Percentiles rank a stretch among this genome's conserved stretches.
phyloP scores from a whole-genome alignment of 148 eudicot genomes.

The Rhododendron williamsianum region DNA sequence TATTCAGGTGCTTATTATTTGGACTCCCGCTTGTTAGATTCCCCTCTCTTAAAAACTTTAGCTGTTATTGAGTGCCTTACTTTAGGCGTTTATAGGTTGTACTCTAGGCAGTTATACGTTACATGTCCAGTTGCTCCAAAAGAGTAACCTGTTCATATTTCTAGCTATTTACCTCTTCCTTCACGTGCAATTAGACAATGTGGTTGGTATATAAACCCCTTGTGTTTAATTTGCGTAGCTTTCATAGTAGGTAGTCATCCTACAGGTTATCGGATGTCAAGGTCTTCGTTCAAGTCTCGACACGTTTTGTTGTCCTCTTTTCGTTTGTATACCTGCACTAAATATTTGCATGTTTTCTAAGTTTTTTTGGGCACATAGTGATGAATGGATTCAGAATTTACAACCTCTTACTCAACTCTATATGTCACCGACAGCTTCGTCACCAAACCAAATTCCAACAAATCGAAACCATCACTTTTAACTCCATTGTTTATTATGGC shows the following conservation, averaged over 20 bases:
- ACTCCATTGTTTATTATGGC: neutral
- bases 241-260: neutral
- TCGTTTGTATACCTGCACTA: neutral
- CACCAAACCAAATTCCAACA: neutral
- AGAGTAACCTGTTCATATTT: neutral
- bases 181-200: neutral
- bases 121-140: neutral
- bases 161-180: neutral
- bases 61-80: neutral
- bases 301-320: neutral
- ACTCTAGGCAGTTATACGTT: neutral
- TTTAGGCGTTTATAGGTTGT: neutral
- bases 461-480: neutral
- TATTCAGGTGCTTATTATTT: neutral
- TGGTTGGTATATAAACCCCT: neutral
- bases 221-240: neutral
- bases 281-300: neutral
- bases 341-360: neutral
- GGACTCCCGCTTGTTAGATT: neutral
- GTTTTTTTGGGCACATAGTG: neutral
- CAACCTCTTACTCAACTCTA: neutral
- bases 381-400: neutral
- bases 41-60: neutral
- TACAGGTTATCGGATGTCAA: neutral
- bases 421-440: neutral